Evolutionary conservation across 2,329 filamentous ascomycete species (phyloP).

Genomic region (Cryphonectria carpinicola): DNA sequence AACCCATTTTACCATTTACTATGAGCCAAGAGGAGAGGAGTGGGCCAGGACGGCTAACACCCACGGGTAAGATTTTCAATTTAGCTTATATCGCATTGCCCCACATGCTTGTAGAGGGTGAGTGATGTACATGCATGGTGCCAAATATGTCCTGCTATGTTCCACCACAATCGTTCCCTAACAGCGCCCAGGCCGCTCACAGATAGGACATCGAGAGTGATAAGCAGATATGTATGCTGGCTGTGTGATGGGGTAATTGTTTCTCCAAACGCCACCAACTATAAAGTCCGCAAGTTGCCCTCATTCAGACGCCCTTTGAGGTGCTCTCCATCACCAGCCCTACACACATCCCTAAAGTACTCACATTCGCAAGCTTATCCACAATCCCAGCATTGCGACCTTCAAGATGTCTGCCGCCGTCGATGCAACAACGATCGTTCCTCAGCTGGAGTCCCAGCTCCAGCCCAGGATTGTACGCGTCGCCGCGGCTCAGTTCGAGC

Average conservation of each 20-base stretch:
- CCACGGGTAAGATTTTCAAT: not conserved
- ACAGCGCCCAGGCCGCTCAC: not conserved
- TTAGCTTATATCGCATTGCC: not conserved
- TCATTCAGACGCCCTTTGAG: not conserved
- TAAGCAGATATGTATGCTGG: not conserved
- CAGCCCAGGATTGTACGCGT: slow-evolving; percentile 36
- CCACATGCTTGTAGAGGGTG: not conserved
- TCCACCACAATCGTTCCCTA: not conserved
- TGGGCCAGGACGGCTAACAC: no score
- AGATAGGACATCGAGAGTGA: not conserved
- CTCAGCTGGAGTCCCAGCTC: not conserved
- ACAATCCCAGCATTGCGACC: not conserved
- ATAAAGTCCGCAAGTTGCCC: not conserved
- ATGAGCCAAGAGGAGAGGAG: no score
- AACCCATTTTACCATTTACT: no score
- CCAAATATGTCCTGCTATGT: not conserved
- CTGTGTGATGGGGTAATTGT: not conserved
- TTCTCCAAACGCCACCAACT: not conserved
- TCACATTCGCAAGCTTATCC: not conserved
- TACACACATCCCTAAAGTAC: not conserved
- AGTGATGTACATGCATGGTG: not conserved
- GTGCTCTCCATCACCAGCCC: not conserved
- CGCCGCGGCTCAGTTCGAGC: slow-evolving; percentile 61
- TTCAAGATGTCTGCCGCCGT: not conserved
- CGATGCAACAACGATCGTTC: not conserved